Evolutionary conservation across 2,329 filamentous ascomycete species (phyloP).

Genomic region (Capronia americana): DNA sequence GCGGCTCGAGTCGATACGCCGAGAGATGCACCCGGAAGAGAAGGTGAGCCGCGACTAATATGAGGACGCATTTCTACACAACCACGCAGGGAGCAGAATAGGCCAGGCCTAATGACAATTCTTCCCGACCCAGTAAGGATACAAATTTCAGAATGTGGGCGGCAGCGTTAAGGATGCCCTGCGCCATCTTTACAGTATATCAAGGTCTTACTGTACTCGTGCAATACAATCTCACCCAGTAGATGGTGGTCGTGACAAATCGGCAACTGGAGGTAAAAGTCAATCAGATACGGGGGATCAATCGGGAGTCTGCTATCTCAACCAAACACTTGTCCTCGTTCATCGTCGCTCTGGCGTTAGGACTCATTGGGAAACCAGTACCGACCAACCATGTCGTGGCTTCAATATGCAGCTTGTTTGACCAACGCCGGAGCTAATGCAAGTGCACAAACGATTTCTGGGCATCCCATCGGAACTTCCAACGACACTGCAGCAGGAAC

Average conservation of each 20-base stretch:
- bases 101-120: too few relatives aligned
- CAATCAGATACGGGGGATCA: too few relatives aligned
- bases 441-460: slow-evolving; percentile 3
- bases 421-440: background rate
- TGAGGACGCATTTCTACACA: too few relatives aligned
- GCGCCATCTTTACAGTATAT: too few relatives aligned
- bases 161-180: too few relatives aligned
- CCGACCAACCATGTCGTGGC: slow-evolving; percentile 12
- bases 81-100: too few relatives aligned
- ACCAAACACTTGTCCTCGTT: background rate
- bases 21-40: background rate
- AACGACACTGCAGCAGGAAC: background rate
- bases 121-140: too few relatives aligned
- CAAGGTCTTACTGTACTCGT: too few relatives aligned
- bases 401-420: background rate
- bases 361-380: slow-evolving; percentile 16
- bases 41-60: background rate
- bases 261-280: too few relatives aligned
- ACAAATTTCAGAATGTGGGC: too few relatives aligned
- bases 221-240: too few relatives aligned
- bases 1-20: background rate
- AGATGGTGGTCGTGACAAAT: too few relatives aligned
- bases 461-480: background rate
- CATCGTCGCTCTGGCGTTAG: background rate
- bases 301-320: background rate